Evolutionary conservation across 2,329 filamentous ascomycete genomes (phyloP), one percentile per base, ranked within the genome.

Genomic region (Penicillium glabrum): DNA sequence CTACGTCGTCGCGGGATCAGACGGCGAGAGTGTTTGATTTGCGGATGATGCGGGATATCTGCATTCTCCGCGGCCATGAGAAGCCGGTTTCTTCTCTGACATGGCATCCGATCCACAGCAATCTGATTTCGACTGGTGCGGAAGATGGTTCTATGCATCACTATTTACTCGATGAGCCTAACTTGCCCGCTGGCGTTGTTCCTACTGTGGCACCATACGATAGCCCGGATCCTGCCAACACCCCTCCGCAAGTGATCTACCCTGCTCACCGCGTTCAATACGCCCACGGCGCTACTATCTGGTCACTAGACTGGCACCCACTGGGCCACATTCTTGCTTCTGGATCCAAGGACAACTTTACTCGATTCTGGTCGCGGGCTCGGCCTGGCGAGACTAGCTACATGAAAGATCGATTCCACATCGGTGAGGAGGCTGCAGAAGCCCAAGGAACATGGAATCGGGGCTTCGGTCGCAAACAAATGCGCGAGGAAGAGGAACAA

Each of bases 281-380:
- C 69, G 95, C 95, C 0, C 95, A 99, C 73, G 90, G 96, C 65
- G 96, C 93, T 72, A 91, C 92, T 19, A 95, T 99, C 62, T 99
- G 95, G 95, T 96, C 93, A 19, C 83, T 99, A 49, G 93, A 97
- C 78, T 99, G 95, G 93, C 95, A 99, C 72, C 95, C 95, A 0
- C 82, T 98, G 0, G 95, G 95, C 27, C 95, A 99, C 70, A 93
- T 99, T 61, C 84, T 99, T 8, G 93, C 93, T 0, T 96, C 93
- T 2, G 95, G 95, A 13, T 96, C 93, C 11, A 98, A 99, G 73
- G 95, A 99, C 73, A 89, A 95, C 41, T 93, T 96, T 60, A 98
- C 95, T 2, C 88, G 95, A 47, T 99, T 99, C 79, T 99, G 95
- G 95, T 92, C 93, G 3, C 88, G 95, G 43, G 86, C 91, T 16